A percentile compares a stretch with the other conserved stretches of the same genome.
Evolutionary conservation across 306 rosid species (phyloP).

Genomic region (Senna siamea): DNA sequence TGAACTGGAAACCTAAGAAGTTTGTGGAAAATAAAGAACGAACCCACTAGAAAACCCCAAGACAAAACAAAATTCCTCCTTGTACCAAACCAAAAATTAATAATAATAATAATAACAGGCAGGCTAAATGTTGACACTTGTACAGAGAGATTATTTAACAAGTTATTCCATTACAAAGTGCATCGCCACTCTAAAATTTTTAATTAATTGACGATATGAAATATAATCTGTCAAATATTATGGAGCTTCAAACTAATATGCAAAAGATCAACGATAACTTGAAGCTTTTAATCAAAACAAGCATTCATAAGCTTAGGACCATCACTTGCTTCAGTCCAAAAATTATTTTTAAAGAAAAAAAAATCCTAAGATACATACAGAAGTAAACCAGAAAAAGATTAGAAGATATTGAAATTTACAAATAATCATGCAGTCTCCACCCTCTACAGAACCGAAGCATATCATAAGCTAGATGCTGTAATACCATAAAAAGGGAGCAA

Average conservation of each 20-base stretch:
- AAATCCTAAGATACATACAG: constrained; percentile 15
- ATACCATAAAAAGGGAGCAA: constrained; percentile 8
- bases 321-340: constrained; percentile 12
- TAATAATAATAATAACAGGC: background rate
- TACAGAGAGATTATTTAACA: constrained; percentile 24
- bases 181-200: constrained; percentile 11
- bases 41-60: constrained; percentile 12
- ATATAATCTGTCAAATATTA: constrained; percentile 31
- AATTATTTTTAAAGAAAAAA: background rate
- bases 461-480: constrained; percentile 28
- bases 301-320: background rate
- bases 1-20: constrained; percentile 23
- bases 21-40: constrained; percentile 15
- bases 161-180: constrained; percentile 23
- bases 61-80: background rate
- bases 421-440: constrained; percentile 25
- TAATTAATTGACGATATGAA: constrained; percentile 13
- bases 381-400: constrained; percentile 12
- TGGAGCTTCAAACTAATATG: constrained; percentile 12
- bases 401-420: constrained; percentile 22
- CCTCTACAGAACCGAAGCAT: constrained; percentile 26
- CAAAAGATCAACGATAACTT: constrained; percentile 29
- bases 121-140: constrained; percentile 13
- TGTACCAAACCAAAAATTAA: background rate
- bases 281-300: constrained; percentile 26